Evolutionary conservation across 148 eudicot genomes (phyloP).

Genomic region (Mesembryanthemum crystallinum): DNA sequence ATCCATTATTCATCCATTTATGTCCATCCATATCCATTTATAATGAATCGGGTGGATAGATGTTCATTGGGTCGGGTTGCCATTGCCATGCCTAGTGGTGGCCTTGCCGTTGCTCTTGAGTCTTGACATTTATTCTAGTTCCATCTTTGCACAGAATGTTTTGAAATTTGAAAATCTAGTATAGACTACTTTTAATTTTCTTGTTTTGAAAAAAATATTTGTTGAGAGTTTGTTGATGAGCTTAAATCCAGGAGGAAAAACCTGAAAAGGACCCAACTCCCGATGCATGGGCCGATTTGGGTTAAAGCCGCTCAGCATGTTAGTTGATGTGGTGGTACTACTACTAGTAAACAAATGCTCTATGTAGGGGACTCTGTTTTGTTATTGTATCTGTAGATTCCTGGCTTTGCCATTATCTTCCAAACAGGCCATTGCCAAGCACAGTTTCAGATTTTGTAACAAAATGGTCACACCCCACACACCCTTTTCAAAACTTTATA

Average conservation of each 20-base stretch:
- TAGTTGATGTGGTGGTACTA: background rate
- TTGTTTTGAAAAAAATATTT: too few species aligned
- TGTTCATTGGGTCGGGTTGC: too few species aligned
- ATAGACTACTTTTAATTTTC: background rate
- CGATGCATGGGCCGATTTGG: constrained; percentile 3
- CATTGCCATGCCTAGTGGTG: too few species aligned
- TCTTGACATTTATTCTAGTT: too few species aligned
- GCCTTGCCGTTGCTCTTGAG: too few species aligned
- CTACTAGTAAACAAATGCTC: background rate
- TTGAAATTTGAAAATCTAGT: background rate
- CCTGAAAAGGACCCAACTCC: constrained; percentile 12
- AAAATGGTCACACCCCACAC: too few species aligned
- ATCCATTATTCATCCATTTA: too few species aligned
- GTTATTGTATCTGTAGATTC: constrained; percentile 1
- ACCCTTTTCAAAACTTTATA: too few species aligned
- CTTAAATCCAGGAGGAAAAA: constrained; percentile 4
- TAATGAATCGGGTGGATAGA: too few species aligned
- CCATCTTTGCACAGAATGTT: background rate
- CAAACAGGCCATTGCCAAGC: constrained; percentile 16
- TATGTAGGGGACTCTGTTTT: background rate
- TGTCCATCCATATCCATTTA: too few species aligned
- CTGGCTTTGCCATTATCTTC: constrained; percentile 13
- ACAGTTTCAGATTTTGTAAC: background rate
- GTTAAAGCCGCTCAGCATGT: background rate
- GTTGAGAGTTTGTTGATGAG: background rate